Evolutionary conservation across 116 monocot genomes (phyloP).

Genomic region (Iris pallida): DNA sequence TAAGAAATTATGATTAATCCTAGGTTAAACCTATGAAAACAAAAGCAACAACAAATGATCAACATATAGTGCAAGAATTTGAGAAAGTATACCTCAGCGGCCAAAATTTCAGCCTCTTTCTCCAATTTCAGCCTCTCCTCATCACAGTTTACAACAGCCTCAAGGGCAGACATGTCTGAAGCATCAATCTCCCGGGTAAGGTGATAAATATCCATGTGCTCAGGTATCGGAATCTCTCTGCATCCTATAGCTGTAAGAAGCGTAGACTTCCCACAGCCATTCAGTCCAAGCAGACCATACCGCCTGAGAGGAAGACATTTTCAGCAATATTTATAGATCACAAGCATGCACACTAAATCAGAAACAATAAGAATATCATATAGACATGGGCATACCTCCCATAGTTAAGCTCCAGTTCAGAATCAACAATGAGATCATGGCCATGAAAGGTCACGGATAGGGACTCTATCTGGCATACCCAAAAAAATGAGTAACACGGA

Average conservation of each 20-base stretch:
- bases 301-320: slow-evolving; percentile 36
- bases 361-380: neutral
- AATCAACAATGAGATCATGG: slow-evolving; percentile 94
- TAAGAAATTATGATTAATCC: slow-evolving; percentile 11
- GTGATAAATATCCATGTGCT: slow-evolving; percentile 95
- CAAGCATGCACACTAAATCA: neutral
- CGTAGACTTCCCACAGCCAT: slow-evolving; percentile 94
- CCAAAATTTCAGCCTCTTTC: slow-evolving; percentile 80
- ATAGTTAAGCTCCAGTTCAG: slow-evolving; percentile 92
- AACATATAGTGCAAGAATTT: neutral
- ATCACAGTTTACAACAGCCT: slow-evolving; percentile 91
- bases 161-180: slow-evolving; percentile 85
- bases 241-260: slow-evolving; percentile 66
- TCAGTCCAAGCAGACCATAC: slow-evolving; percentile 84
- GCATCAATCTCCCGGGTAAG: slow-evolving; percentile 89
- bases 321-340: neutral
- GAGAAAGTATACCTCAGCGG: slow-evolving; percentile 44
- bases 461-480: slow-evolving; percentile 59
- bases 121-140: slow-evolving; percentile 86
- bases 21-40: too few species aligned
- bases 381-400: slow-evolving; percentile 45
- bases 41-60: too few species aligned
- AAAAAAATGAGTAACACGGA: neutral
- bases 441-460: slow-evolving; percentile 96
- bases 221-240: slow-evolving; percentile 89